Evolutionary conservation across 1,139 yeast genomes (phyloP).

Genomic region (Meyerozyma smithsonii): DNA sequence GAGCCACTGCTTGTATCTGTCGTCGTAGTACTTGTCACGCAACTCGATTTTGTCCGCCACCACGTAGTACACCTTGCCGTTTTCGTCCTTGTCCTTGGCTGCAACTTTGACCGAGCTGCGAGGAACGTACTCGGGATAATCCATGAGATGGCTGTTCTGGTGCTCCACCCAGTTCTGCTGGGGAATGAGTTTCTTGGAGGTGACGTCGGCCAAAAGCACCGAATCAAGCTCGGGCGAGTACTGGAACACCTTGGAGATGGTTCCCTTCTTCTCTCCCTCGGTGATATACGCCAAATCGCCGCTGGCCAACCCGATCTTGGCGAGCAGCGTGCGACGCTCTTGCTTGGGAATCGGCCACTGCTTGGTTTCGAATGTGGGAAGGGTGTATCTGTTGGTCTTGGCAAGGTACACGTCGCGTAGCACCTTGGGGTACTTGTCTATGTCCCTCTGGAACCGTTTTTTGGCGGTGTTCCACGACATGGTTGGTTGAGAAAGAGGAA

Average conservation of each 20-base stretch:
- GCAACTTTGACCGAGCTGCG: slow-evolving; percentile 51
- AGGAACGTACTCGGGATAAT: slow-evolving; percentile 57
- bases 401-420: slow-evolving; percentile 25
- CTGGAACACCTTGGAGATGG: slow-evolving; percentile 48
- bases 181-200: slow-evolving; percentile 45
- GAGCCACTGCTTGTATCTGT: slow-evolving; percentile 65
- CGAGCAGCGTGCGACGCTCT: slow-evolving; percentile 25
- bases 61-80: slow-evolving; percentile 57
- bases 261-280: slow-evolving; percentile 68
- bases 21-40: slow-evolving; percentile 68
- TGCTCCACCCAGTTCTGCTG: slow-evolving; percentile 69
- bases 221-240: slow-evolving; percentile 29
- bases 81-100: slow-evolving; percentile 63
- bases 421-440: slow-evolving; percentile 28
- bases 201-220: slow-evolving; percentile 32
- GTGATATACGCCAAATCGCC: slow-evolving; percentile 50
- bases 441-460: slow-evolving; percentile 35
- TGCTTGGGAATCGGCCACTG: slow-evolving; percentile 20
- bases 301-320: slow-evolving; percentile 32
- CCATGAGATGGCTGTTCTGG: slow-evolving; percentile 67
- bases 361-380: slow-evolving; percentile 34
- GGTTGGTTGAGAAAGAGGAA: slow-evolving; percentile 4
- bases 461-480: slow-evolving; percentile 39
- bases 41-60: slow-evolving; percentile 74
- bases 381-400: slow-evolving; percentile 20